Evolutionary conservation across 345 rosid species (phyloP), one percentile per base, ranked within the genome.

Genomic region (Alliaria petiolata): DNA sequence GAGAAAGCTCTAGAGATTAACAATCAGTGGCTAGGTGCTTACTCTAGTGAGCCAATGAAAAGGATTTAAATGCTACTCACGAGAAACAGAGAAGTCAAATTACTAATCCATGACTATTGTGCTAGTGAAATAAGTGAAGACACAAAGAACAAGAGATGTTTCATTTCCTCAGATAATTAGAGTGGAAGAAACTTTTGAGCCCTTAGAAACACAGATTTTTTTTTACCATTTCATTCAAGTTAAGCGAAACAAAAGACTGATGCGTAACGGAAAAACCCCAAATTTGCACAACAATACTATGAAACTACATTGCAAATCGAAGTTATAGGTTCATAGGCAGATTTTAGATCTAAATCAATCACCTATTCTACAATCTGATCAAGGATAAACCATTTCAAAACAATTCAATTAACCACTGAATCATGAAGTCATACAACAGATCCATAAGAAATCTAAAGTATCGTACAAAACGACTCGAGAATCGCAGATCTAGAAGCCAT

Each of bases 401-500:
- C 30, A 51, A 40, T 5, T 34, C 6, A 14, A 13, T 8, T 4
- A 34, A 71, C 33, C 44, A 30, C 17, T 3, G 13, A 51, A 20
- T 15, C 12, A 3, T 14, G 19, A 49, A 26, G 5, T 0, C 43
- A 25, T 8, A 45, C 6, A 35, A 54, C 16, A 65, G 60, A 65
- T 65, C 71, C 65, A 39, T 17, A 8, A 15, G 5, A 28, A 17
- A 34, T 11, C 63, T 8, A 44, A 62, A 30, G 3, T 31, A 33
- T 1, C 17, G 3, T 30, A 50, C 25, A 44, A n/a, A 22, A 59
- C 8, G 47, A 47, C 2, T 19, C 54, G 62, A 33, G 33, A 58
- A 77, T 45, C 33, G 33, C 30, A 71, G 81, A 75, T 75, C 70
- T 54, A 53, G 26, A 51, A 44, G 14, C 16, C n/a, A 49, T n/a